Evolutionary conservation across 2,329 filamentous ascomycete genomes (phyloP).

Genomic region (Nigrospora oryzae): DNA sequence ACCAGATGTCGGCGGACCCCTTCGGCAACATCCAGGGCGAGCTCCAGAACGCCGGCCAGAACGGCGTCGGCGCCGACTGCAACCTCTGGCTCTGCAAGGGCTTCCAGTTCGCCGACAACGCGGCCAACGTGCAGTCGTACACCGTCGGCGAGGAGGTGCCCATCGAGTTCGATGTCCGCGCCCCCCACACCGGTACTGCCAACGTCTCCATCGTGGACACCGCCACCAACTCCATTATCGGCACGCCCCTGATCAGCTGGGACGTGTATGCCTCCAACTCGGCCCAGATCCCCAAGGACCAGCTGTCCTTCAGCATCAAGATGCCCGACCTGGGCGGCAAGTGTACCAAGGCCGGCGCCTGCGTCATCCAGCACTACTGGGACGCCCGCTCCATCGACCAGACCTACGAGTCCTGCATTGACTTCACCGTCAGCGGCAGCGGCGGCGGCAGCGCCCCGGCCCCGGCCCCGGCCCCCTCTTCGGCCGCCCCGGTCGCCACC

Average conservation of each 20-base stretch:
- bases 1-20: conserved; percentile 42
- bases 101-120: conserved; percentile 47
- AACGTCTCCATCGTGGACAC: conserved; percentile 47
- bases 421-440: conserved; percentile 7
- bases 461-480: neutral
- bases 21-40: conserved; percentile 46
- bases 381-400: conserved; percentile 26
- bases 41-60: conserved; percentile 18
- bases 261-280: conserved; percentile 39
- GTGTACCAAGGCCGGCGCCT: conserved; percentile 33
- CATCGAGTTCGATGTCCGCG: conserved; percentile 35
- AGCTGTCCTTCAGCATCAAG: conserved; percentile 42
- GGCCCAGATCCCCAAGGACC: conserved; percentile 28
- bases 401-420: conserved; percentile 12
- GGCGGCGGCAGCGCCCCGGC: neutral
- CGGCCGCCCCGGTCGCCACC: neutral
- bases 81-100: conserved; percentile 50
- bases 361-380: conserved; percentile 49
- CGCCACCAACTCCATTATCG: conserved; percentile 38
- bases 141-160: conserved; percentile 35
- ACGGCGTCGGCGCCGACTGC: conserved; percentile 43
- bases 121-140: conserved; percentile 38
- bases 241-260: conserved; percentile 35
- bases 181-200: conserved; percentile 44
- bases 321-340: conserved; percentile 39